These are phyloP conservation scores for Mediolabrus comicus DNA, from an alignment of 108 stramenopile genomes.

Conservation along the genomic window DNA sequence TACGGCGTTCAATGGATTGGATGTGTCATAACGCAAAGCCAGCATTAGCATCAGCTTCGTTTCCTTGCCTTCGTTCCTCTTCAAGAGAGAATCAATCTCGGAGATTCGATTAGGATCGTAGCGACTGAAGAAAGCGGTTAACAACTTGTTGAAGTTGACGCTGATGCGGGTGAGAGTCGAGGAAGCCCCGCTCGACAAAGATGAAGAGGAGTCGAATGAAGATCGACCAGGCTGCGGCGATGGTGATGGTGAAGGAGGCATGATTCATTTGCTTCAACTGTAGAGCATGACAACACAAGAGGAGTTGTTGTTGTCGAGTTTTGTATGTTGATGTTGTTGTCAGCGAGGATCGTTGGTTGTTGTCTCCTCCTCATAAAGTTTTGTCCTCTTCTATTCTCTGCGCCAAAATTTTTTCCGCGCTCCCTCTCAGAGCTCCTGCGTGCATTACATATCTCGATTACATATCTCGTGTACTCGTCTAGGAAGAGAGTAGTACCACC, in stretches of 20 bases:
- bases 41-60: conserved; percentile 18
- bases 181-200: background rate
- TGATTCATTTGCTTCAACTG: background rate
- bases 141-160: background rate
- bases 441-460: too few species aligned
- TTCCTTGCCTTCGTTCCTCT: conserved; percentile 21
- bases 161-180: background rate
- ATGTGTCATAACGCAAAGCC: conserved; percentile 20
- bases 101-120: background rate
- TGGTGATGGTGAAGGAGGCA: background rate
- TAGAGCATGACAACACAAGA: too few species aligned
- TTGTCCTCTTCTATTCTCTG: too few species aligned
- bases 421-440: too few species aligned
- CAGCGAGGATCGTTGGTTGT: too few species aligned
- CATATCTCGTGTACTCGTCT: too few species aligned
- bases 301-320: too few species aligned
- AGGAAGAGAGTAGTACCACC: too few species aligned
- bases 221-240: background rate
- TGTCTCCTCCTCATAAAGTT: too few species aligned
- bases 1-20: conserved; percentile 23
- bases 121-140: background rate
- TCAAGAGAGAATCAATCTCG: background rate
- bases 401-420: too few species aligned
- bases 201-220: background rate
- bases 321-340: too few species aligned